Evolutionary conservation across 495 filamentous ascomycete species (phyloP), one percentile per base, ranked within the genome.

Genomic region (Daldinia bambusicola): DNA sequence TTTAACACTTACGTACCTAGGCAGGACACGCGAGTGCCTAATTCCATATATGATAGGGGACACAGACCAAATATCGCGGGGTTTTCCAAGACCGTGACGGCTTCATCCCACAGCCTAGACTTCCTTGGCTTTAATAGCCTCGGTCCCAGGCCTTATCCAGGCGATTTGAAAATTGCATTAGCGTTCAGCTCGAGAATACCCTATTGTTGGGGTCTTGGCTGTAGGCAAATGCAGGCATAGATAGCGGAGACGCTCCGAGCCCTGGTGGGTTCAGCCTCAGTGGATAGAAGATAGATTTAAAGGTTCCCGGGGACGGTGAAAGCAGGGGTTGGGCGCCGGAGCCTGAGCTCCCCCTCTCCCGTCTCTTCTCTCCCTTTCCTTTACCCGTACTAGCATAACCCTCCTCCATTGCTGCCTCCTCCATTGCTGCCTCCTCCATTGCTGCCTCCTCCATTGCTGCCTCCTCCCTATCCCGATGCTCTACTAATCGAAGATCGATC

Each of bases 221-320:
- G 41, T 26, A 63, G 13, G 32, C 55, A 38, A 50, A 70, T 61
- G 62, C 67, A 65, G 8, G n/a, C 41, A 4, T 48, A 31, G 36
- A 30, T 14, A 50, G 37, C 52, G 55, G 62, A 20, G 18, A 68
- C 40, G 55, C 22, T 62, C 66, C 70, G 65, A 53, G 12, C 41
- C 16, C 52, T 30, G 57, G 41, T 10, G 40, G 65, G 62, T 50
- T 69, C 56, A 73, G 70, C 70, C 70, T 69, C 52, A 9, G 70
- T 69, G 61, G 61, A 53, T 50, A 58, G 26, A 26, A 26, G 26
- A 26, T 36, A 36, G 18, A 53, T 55, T 64, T 37, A 45, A 34
- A 31, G 20, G 26, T 62, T 41, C 43, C 58, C 61, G 61, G 61
- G 61, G 50, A 66, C 66, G 70, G 61, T 37, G 40, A 61, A 53